phyloP scores from a whole-genome alignment of 2,329 filamentous ascomycete genomes.

The Colletotrichum abscissum region DNA sequence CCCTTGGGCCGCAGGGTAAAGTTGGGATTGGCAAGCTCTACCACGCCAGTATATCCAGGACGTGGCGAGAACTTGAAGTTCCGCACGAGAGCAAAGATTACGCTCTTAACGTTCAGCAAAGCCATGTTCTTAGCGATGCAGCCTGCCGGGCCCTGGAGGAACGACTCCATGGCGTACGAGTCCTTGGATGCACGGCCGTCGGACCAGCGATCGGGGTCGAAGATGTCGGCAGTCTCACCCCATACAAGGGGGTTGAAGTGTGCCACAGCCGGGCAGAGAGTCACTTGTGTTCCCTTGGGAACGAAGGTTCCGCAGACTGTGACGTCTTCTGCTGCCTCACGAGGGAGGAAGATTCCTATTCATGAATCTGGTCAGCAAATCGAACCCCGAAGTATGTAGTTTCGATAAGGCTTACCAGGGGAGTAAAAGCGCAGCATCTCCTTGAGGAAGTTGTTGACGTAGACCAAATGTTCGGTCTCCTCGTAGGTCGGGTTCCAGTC shows the following conservation, averaged over 20 bases:
- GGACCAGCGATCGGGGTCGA: slow-evolving; percentile 45
- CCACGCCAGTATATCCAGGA: background rate
- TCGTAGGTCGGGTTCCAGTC: slow-evolving; percentile 49
- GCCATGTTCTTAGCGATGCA: slow-evolving; percentile 37
- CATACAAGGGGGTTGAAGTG: slow-evolving; percentile 42
- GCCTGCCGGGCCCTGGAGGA: slow-evolving; percentile 36
- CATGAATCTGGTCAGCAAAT: background rate
- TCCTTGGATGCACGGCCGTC: slow-evolving; percentile 37
- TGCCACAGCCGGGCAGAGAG: slow-evolving; percentile 41
- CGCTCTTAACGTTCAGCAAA: slow-evolving; percentile 32
- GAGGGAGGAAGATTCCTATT: slow-evolving; percentile 39
- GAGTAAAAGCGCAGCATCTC: slow-evolving; percentile 51
- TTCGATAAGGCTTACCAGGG: slow-evolving; percentile 36
- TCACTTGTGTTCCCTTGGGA: slow-evolving; percentile 43
- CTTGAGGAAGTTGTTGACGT: slow-evolving; percentile 50
- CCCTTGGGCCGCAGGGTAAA: slow-evolving; percentile 36
- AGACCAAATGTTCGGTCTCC: slow-evolving; percentile 58
- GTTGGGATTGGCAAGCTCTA: slow-evolving; percentile 34
- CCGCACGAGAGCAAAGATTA: slow-evolving; percentile 28
- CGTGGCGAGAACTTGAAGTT: slow-evolving; percentile 24
- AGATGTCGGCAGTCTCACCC: slow-evolving; percentile 42
- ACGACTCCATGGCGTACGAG: slow-evolving; percentile 42
- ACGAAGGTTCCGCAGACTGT: slow-evolving; percentile 41
- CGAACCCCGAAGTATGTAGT: background rate
- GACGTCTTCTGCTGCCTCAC: slow-evolving; percentile 41